Base-by-base conservation (phyloP, 768 basidiomycete species). In the Tylopilus vinaceipallidus region DNA sequence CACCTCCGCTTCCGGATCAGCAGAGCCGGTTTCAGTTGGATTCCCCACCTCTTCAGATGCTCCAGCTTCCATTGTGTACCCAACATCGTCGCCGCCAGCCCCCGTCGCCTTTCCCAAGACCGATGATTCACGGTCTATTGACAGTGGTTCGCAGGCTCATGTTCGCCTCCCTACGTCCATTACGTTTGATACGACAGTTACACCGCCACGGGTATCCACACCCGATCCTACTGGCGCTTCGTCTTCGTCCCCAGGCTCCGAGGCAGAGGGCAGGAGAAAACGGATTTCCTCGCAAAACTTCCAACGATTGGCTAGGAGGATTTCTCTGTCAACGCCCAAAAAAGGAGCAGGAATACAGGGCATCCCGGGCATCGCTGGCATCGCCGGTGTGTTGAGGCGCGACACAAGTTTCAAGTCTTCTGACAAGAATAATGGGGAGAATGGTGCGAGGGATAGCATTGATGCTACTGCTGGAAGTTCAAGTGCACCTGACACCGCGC, bases 211-310 rank as follows among this genome's bases (percentile, higher is more conserved):
- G 26, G 78, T 77, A 32, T 82, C 79, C n/a, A 86, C 88, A 7
- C 87, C 89, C 6, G 86, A 90, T 59, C 78, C 77, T 2, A 37
- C 58, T 11, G 84, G 84, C 8, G 67, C 76, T 24, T 81, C 86
- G 55, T 76, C 80, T 20, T 52, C 62, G 4, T 82, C 87, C 13
- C 83, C 86, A 10, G 81, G 84, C 53, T 76, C 76, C 1, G 87
- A 86, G 3, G 63, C 78, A n/a, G 88, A 88, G 59, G 81, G 81
- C 29, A 90, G 89, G 72, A 76, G 88, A 53, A 88, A 86, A 63
- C 80, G 88, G 17, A 89, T 88, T 50, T 84, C 88, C 9, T 86
- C 88, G 23, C 90, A 93, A 64, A 91, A 91, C 60, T 88, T 93
- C 75, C 88, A 90, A 64, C 79, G 88, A 16, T 63, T 92, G 32